These are phyloP conservation scores for Vachellia collinsii DNA, from an alignment of 306 rosid genomes.

Conservation along the genomic window DNA sequence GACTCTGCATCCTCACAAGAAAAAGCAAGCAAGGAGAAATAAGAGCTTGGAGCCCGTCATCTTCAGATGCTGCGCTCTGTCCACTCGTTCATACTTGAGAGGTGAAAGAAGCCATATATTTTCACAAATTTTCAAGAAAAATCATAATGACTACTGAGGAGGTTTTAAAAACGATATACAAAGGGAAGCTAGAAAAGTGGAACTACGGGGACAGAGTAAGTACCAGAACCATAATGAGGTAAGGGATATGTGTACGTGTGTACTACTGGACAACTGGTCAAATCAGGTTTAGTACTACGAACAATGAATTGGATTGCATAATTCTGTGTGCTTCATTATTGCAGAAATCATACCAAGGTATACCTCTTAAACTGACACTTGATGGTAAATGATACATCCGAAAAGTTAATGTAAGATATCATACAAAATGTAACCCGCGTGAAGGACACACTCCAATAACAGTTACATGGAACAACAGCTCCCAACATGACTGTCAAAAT, in stretches of 20 bases:
- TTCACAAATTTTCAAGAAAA: neutral
- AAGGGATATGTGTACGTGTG: neutral
- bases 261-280: neutral
- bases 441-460: neutral
- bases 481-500: neutral
- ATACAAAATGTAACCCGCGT: neutral
- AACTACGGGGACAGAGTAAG: neutral
- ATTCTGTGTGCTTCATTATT: neutral
- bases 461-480: neutral
- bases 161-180: neutral
- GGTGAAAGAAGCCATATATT: neutral
- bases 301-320: neutral
- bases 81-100: neutral
- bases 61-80: neutral
- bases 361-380: neutral
- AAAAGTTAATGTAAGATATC: neutral
- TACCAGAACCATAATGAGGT: neutral
- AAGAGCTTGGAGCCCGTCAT: neutral
- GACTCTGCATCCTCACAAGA: neutral
- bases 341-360: neutral
- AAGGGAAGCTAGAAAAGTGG: neutral
- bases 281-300: neutral
- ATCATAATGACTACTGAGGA: neutral
- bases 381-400: neutral
- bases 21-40: neutral